Percentiles rank a stretch among this genome's conserved stretches.
Conservation (phyloP, 495 filamentous ascomycete genomes). For the Hypoxylon crocopeplum region DNA sequence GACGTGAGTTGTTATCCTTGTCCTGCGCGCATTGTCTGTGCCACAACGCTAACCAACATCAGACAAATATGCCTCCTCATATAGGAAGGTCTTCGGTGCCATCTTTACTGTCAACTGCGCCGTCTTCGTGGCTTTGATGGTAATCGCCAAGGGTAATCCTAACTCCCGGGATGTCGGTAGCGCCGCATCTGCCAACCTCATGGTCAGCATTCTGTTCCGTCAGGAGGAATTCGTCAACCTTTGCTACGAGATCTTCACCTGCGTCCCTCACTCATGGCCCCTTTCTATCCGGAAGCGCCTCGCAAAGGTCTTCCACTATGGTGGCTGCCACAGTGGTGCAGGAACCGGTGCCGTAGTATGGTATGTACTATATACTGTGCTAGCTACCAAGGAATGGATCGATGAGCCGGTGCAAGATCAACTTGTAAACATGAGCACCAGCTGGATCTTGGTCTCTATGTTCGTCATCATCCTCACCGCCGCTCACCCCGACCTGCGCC, state of each 20-base stretch:
- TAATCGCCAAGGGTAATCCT: slow-evolving; percentile 26
- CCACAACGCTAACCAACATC: slow-evolving; percentile 13
- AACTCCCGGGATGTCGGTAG: slow-evolving; percentile 42
- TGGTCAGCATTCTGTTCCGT: slow-evolving; percentile 64
- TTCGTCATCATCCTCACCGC: slow-evolving; percentile 50
- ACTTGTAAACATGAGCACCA: slow-evolving; percentile 47
- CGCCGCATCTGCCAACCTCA: slow-evolving; percentile 57
- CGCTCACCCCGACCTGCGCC: slow-evolving; percentile 61
- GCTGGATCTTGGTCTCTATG: slow-evolving; percentile 51
- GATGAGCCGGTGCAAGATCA: slow-evolving; percentile 30
- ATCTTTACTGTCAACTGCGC: slow-evolving; percentile 39
- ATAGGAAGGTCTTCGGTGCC: slow-evolving; percentile 38
- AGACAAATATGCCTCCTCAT: slow-evolving; percentile 44
- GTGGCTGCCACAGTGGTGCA: slow-evolving; percentile 77
- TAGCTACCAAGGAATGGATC: slow-evolving; percentile 58
- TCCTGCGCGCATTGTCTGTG: background rate
- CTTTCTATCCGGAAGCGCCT: slow-evolving; percentile 67
- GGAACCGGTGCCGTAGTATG: slow-evolving; percentile 72
- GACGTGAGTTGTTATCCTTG: slow-evolving; percentile 23
- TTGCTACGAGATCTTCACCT: slow-evolving; percentile 67
- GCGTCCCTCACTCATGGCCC: slow-evolving; percentile 64
- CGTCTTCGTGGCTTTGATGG: slow-evolving; percentile 36
- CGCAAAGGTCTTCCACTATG: slow-evolving; percentile 79
- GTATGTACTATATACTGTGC: slow-evolving; percentile 62
- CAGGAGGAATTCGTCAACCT: slow-evolving; percentile 79